phyloP scores from a whole-genome alignment of 306 rosid species.

The Quercus robur region DNA sequence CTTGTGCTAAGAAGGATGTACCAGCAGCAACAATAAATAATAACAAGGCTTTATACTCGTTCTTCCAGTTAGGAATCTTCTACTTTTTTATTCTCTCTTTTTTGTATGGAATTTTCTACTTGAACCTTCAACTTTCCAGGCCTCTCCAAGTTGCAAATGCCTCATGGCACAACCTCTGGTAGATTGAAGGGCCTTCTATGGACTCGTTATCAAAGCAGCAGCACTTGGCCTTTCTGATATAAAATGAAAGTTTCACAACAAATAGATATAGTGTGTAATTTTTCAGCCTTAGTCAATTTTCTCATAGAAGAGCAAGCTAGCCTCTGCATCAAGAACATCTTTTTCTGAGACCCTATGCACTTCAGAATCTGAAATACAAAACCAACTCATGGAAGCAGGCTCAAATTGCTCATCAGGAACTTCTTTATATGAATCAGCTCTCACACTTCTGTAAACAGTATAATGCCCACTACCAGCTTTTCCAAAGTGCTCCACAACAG shows the following conservation, averaged over 20 bases:
- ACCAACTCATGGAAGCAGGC: constrained; percentile 47
- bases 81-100: no score
- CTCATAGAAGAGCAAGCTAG: constrained; percentile 92
- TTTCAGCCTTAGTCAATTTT: constrained; percentile 40
- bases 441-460: constrained; percentile 72
- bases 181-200: neutral
- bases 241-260: neutral
- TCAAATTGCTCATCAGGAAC: constrained; percentile 20
- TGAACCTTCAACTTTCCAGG: neutral
- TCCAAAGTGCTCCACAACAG: constrained; percentile 88
- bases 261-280: neutral
- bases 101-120: no score
- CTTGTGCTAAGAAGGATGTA: neutral
- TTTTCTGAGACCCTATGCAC: constrained; percentile 62
- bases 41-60: neutral
- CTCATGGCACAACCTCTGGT: neutral
- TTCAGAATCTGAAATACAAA: constrained; percentile 78
- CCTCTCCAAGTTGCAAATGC: neutral
- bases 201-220: neutral
- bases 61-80: neutral
- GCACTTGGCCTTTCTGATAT: neutral
- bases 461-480: constrained; percentile 86
- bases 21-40: neutral
- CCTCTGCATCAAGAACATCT: constrained; percentile 75
- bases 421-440: constrained; percentile 25